These are phyloP conservation scores for Schizosaccharomyces octosporus DNA, from an alignment of 805 yeast genomes.

Conservation along the genomic window DNA sequence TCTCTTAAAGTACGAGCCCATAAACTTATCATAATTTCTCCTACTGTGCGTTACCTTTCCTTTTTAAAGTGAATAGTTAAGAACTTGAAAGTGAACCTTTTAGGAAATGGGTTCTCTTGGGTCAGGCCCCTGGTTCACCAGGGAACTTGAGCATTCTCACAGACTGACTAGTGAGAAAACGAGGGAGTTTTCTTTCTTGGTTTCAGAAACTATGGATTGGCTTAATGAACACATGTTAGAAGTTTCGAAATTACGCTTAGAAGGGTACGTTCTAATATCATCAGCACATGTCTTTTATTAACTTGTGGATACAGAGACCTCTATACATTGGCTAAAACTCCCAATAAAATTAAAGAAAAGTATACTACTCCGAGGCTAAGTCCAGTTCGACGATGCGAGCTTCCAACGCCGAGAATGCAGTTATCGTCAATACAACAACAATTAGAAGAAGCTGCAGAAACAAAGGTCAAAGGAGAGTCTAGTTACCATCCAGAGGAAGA, in stretches of 20 bases:
- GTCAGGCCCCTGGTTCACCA: neutral
- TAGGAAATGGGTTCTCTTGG: neutral
- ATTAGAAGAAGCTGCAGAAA: neutral
- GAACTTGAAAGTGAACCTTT: neutral
- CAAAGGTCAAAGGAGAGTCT: too few relatives aligned
- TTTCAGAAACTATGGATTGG: constrained; percentile 1
- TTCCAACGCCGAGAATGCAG: neutral
- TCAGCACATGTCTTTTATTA: neutral
- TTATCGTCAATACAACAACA: neutral
- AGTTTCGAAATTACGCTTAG: neutral
- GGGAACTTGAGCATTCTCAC: neutral
- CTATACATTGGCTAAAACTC: neutral
- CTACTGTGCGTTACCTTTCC: neutral
- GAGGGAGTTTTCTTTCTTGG: neutral
- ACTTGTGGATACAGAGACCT: neutral
- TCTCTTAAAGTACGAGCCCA: too few relatives aligned
- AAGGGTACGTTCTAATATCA: neutral
- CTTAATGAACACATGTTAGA: neutral
- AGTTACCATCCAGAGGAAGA: neutral
- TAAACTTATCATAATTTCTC: too few relatives aligned
- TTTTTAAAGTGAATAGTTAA: neutral
- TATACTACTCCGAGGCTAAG: neutral
- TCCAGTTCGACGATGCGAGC: neutral
- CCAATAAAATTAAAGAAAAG: neutral
- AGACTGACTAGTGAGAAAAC: neutral